phyloP scores from a whole-genome alignment of 148 eudicot genomes.

The Camellia granthamiana region DNA sequence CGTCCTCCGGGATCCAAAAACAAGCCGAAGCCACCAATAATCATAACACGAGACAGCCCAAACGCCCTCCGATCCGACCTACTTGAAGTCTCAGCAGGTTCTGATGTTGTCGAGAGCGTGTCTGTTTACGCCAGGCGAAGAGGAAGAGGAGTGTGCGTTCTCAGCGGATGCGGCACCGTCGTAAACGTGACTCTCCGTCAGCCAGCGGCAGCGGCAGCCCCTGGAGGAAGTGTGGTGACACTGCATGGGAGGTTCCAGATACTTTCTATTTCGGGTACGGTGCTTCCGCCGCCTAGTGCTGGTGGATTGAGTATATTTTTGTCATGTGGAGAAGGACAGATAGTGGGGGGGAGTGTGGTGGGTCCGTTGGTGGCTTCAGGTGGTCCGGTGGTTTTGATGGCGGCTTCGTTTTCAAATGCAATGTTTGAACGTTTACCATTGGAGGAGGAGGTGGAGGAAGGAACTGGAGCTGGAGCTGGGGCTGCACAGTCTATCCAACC shows the following conservation, averaged over 20 bases:
- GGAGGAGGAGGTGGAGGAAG: slow-evolving; percentile 8
- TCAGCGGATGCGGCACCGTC: slow-evolving; percentile 15
- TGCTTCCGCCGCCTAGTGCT: slow-evolving; percentile 15
- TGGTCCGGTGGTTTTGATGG: slow-evolving; percentile 20
- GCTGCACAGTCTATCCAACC: neutral
- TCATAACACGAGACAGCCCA: slow-evolving; percentile 14
- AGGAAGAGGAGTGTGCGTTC: slow-evolving; percentile 15
- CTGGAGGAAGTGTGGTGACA: slow-evolving; percentile 6
- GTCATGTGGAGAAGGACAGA: slow-evolving; percentile 17
- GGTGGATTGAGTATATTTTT: slow-evolving; percentile 13
- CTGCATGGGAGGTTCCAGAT: slow-evolving; percentile 17
- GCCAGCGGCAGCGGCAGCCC: neutral
- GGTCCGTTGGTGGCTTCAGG: slow-evolving; percentile 15
- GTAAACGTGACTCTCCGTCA: slow-evolving; percentile 12
- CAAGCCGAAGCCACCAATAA: slow-evolving; percentile 19
- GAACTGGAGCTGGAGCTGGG: neutral
- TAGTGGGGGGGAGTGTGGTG: slow-evolving; percentile 19
- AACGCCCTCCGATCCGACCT: slow-evolving; percentile 18
- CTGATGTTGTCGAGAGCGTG: slow-evolving; percentile 14
- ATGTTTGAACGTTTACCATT: slow-evolving; percentile 14
- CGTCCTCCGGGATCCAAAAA: slow-evolving; percentile 16
- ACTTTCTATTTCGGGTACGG: slow-evolving; percentile 13
- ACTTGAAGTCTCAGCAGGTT: slow-evolving; percentile 13
- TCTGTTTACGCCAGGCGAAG: slow-evolving; percentile 11
- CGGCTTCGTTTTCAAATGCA: slow-evolving; percentile 16